Evolutionary conservation across 2,329 filamentous ascomycete species (phyloP), one percentile per base, ranked within the genome.

Genomic region (Rutstroemia sp.): DNA sequence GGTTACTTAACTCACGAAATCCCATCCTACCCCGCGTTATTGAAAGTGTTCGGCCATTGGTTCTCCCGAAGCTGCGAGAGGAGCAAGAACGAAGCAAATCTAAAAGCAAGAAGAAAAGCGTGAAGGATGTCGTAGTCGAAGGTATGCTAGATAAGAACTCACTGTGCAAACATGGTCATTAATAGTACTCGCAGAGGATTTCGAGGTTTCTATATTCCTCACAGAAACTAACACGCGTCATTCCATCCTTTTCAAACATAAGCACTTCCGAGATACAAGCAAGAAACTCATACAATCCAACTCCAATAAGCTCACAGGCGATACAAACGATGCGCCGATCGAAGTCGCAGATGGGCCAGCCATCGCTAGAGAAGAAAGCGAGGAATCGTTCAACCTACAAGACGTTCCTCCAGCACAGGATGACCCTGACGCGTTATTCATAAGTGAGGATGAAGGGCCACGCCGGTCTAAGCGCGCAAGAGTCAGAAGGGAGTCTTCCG

Each of bases 181-280:
- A 52, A 65, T 52, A 18, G 23, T 16, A 37, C 9, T 19, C 34
- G 52, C 58, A 94, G 92, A 96, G 71, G 92, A 96, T 64, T 99
- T 96, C 69, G 91, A 97, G 69, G 90, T 96, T 14, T 89, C 91
- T 39, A 88, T 99, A 62, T 97, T 96, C 73, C 77, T 99, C 62
- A 95, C 89, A 47, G 90, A 96, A 71, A 88, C 87, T 7, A 85
- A 82, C 52, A 92, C 87, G 3, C 83, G 91, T 14, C 94, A 97
- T 74, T 88, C 90, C 37, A 76, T 99, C 39, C 79, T 97, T 57
- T 87, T 85, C 56, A 95, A 94, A 71, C 85, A 89, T 65, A 96
- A 96, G 73, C 79, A 82, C 18, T 91, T 91, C 63, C 78, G 80
- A 58, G 80, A 85, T 57, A 77, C 74, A 64, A 74, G 83, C 44